A percentile compares a stretch with the other conserved stretches of the same genome.
phyloP scores from a whole-genome alignment of 306 rosid species.

The Casuarina equisetifolia region DNA sequence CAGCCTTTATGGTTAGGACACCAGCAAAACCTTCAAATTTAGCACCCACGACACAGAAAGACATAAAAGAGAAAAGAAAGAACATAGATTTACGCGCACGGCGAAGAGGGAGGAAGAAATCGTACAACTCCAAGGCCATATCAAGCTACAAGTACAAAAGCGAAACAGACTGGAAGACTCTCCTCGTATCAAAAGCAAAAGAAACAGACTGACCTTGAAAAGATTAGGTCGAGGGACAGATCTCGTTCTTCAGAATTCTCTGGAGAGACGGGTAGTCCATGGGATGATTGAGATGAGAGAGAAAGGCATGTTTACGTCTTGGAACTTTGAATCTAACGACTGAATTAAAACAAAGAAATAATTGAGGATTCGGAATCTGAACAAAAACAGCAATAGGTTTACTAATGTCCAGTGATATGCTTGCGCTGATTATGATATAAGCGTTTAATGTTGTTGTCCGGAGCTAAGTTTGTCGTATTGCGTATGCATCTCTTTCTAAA shows the following conservation, averaged over 20 bases:
- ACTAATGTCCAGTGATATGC: no score
- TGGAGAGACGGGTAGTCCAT: background rate
- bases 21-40: background rate
- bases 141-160: background rate
- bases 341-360: background rate
- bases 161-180: background rate
- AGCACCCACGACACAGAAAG: background rate
- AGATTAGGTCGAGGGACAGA: background rate
- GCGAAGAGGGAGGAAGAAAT: background rate
- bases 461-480: no score
- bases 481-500: no score
- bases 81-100: background rate
- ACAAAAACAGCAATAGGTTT: background rate
- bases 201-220: background rate
- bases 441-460: no score
- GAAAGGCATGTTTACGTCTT: background rate
- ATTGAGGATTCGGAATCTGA: constrained; percentile 6
- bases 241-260: background rate
- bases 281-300: background rate
- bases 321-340: background rate
- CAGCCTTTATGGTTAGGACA: background rate
- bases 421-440: no score
- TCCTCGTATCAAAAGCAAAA: no score
- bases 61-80: background rate
- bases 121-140: background rate